These are phyloP conservation scores for Phyllosticta ampelicida DNA, from an alignment of 2,329 filamentous ascomycete genomes.

Conservation along the genomic window DNA sequence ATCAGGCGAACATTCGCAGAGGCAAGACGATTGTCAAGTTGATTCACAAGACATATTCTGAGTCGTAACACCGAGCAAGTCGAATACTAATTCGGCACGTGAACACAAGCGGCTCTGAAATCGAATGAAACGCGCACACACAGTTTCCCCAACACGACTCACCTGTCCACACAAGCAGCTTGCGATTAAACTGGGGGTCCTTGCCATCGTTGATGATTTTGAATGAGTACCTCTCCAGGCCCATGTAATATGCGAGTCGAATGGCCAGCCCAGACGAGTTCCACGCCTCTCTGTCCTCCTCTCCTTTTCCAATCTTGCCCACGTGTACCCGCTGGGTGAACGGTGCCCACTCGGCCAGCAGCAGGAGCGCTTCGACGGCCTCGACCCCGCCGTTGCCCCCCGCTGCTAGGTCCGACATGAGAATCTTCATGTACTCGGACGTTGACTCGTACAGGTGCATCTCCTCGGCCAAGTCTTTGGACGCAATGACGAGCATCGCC, in stretches of 20 bases:
- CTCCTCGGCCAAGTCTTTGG: slow-evolving; percentile 57
- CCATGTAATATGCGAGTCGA: slow-evolving; percentile 58
- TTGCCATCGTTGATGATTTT: slow-evolving; percentile 49
- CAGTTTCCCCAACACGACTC: slow-evolving; percentile 6
- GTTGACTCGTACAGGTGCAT: slow-evolving; percentile 54
- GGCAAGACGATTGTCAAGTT: neutral
- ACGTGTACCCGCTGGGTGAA: slow-evolving; percentile 51
- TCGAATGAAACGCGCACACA: neutral
- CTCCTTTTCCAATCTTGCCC: slow-evolving; percentile 56
- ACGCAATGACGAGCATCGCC: slow-evolving; percentile 58
- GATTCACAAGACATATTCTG: neutral
- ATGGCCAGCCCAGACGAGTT: slow-evolving; percentile 65
- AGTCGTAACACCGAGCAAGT: neutral
- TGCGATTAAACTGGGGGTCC: slow-evolving; percentile 49
- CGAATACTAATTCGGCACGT: neutral
- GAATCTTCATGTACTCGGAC: slow-evolving; percentile 57
- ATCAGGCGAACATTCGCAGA: neutral
- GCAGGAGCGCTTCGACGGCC: slow-evolving; percentile 57
- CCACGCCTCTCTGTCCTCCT: slow-evolving; percentile 66
- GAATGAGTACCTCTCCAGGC: slow-evolving; percentile 58
- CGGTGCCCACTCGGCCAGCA: slow-evolving; percentile 64
- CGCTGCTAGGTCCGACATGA: slow-evolving; percentile 56
- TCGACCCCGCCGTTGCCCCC: slow-evolving; percentile 58
- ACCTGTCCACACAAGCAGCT: slow-evolving; percentile 57
- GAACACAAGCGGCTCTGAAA: neutral